Percentiles rank a stretch among this genome's conserved stretches.
These are phyloP conservation scores for Sugiyamaella pinicola DNA, from an alignment of 1,139 yeast genomes.

Conservation along the genomic window DNA sequence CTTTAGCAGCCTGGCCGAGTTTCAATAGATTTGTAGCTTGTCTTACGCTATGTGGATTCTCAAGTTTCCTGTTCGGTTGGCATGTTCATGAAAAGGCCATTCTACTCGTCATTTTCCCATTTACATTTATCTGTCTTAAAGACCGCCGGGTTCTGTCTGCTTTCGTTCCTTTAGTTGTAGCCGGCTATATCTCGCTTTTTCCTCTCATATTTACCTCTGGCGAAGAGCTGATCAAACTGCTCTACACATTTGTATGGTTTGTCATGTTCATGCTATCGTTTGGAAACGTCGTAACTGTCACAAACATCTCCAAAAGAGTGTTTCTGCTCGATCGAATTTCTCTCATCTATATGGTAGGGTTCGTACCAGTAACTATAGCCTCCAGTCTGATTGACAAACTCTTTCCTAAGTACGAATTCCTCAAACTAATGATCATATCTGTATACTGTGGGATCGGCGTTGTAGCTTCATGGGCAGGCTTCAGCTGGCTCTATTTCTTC, in stretches of 20 bases:
- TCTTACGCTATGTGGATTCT: conserved; percentile 83
- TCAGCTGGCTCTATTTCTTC: conserved; percentile 84
- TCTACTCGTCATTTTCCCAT: conserved; percentile 84
- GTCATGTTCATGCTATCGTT: conserved; percentile 73
- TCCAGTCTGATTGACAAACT: conserved; percentile 61
- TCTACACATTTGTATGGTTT: conserved; percentile 87
- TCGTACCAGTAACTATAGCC: conserved; percentile 62
- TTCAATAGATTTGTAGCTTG: conserved; percentile 80
- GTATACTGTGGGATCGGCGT: conserved; percentile 87
- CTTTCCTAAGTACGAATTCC: conserved; percentile 54
- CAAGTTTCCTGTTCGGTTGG: conserved; percentile 96
- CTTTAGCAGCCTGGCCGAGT: conserved; percentile 73
- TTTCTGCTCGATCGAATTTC: conserved; percentile 73
- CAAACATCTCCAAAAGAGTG: conserved; percentile 54
- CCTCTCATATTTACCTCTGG: conserved; percentile 83
- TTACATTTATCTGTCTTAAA: conserved; percentile 70
- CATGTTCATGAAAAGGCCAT: conserved; percentile 98
- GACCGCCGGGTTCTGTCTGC: conserved; percentile 65
- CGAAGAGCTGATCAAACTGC: conserved; percentile 73
- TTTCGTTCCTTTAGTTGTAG: conserved; percentile 64
- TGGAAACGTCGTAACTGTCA: conserved; percentile 62
- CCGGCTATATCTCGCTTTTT: conserved; percentile 86
- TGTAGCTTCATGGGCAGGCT: conserved; percentile 83
- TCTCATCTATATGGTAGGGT: conserved; percentile 65
- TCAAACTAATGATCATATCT: conserved; percentile 79